These are phyloP conservation scores for Pichia rugopelliculosa DNA, from an alignment of 805 yeast genomes.

Conservation along the genomic window DNA sequence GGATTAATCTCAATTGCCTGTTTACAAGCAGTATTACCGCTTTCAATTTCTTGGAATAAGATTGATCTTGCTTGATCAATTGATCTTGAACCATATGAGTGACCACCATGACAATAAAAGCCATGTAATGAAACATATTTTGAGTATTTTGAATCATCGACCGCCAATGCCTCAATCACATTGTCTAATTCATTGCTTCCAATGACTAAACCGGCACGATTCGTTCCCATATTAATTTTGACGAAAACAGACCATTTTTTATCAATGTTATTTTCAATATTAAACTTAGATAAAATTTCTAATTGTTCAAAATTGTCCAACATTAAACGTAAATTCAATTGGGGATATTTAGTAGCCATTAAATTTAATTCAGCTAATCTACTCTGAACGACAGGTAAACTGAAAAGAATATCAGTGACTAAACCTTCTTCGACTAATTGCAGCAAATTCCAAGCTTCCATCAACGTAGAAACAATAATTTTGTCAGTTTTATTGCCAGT, in stretches of 20 bases:
- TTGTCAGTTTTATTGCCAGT: constrained; percentile 37
- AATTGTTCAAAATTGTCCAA: constrained; percentile 56
- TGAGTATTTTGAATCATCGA: constrained; percentile 20
- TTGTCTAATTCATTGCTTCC: constrained; percentile 18
- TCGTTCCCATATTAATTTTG: constrained; percentile 65
- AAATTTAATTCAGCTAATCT: constrained; percentile 40
- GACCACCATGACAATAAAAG: constrained; percentile 76
- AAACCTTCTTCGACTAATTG: constrained; percentile 12
- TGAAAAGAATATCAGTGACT: constrained; percentile 43
- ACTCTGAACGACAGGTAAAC: constrained; percentile 51
- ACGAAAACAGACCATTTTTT: constrained; percentile 57
- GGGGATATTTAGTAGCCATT: constrained; percentile 34
- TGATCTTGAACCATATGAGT: constrained; percentile 48
- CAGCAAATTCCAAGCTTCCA: constrained; percentile 59
- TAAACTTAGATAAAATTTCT: constrained; percentile 36
- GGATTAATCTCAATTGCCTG: constrained; percentile 32
- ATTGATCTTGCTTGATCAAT: constrained; percentile 39
- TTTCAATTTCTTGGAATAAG: constrained; percentile 49
- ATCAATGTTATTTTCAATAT: constrained; percentile 14
- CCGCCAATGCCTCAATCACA: constrained; percentile 10
- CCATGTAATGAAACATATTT: constrained; percentile 47
- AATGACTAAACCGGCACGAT: constrained; percentile 51
- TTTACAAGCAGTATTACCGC: constrained; percentile 48
- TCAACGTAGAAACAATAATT: constrained; percentile 61
- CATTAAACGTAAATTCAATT: constrained; percentile 38